phyloP scores from a whole-genome alignment of 2,329 filamentous ascomycete species.

The Aschersonia sp. region DNA sequence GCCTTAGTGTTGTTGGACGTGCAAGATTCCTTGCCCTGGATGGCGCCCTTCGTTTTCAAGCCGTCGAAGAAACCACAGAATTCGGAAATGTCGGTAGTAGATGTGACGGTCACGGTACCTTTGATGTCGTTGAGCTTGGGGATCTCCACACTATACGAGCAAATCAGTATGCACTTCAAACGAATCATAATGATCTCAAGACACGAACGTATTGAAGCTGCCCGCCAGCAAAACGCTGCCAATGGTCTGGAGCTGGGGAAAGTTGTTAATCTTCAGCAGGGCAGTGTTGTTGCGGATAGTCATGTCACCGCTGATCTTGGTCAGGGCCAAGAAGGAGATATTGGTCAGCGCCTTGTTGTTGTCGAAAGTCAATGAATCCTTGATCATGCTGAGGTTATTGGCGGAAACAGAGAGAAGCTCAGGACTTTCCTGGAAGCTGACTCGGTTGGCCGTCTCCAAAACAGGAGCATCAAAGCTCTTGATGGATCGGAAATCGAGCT shows the following conservation, averaged over 20 bases:
- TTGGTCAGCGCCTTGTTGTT: constrained; percentile 52
- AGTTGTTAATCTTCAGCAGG: constrained; percentile 48
- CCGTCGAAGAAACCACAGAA: constrained; percentile 40
- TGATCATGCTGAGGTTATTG: constrained; percentile 41
- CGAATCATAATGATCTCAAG: not conserved
- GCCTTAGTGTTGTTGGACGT: constrained; percentile 34
- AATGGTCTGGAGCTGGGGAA: constrained; percentile 54
- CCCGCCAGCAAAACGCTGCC: constrained; percentile 79
- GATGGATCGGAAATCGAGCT: constrained; percentile 54
- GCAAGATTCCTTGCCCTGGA: constrained; percentile 32
- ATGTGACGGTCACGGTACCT: constrained; percentile 57
- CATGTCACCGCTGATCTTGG: constrained; percentile 61
- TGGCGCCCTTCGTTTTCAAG: constrained; percentile 20
- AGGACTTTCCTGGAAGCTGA: constrained; percentile 70
- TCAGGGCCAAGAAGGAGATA: constrained; percentile 59
- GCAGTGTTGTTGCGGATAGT: constrained; percentile 83
- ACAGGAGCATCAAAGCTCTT: constrained; percentile 59
- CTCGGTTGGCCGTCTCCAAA: constrained; percentile 51
- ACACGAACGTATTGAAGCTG: constrained; percentile 64
- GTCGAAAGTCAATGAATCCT: constrained; percentile 43
- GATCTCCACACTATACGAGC: constrained; percentile 46
- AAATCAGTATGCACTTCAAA: not conserved
- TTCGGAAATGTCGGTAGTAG: constrained; percentile 43
- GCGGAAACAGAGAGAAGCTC: constrained; percentile 55
- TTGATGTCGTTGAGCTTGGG: constrained; percentile 52